phyloP scores from a whole-genome alignment of 2,329 filamentous ascomycete species.

The Neocatenulostroma microsporum region DNA sequence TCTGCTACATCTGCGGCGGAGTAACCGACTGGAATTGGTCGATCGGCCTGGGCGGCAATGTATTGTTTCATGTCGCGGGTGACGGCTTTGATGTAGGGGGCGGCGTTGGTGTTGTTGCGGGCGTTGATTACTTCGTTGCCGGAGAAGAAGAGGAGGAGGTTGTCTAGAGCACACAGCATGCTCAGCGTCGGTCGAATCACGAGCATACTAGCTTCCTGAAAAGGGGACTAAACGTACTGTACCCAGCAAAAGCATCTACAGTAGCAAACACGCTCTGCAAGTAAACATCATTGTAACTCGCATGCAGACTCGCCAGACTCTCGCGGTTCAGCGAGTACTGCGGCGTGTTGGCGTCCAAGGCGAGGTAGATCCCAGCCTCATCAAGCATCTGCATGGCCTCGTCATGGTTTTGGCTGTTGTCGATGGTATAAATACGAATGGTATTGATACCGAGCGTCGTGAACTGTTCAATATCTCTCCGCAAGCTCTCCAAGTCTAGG shows the following conservation, averaged over 20 bases:
- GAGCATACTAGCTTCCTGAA: neutral
- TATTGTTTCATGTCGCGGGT: constrained; percentile 76
- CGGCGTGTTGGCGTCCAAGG: constrained; percentile 83
- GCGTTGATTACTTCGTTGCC: constrained; percentile 69
- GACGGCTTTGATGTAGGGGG: constrained; percentile 63
- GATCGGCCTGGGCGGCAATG: constrained; percentile 60
- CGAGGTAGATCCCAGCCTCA: constrained; percentile 83
- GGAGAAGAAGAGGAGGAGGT: constrained; percentile 77
- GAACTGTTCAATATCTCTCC: constrained; percentile 72
- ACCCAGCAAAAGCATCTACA: constrained; percentile 73
- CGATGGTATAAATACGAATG: constrained; percentile 85
- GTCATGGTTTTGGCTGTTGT: constrained; percentile 74
- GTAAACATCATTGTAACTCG: constrained; percentile 80
- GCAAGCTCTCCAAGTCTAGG: constrained; percentile 60
- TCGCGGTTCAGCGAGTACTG: constrained; percentile 78
- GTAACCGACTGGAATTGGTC: constrained; percentile 70
- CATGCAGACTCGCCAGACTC: constrained; percentile 44
- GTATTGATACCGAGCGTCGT: constrained; percentile 73
- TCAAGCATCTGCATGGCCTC: constrained; percentile 74
- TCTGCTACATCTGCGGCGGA: constrained; percentile 75
- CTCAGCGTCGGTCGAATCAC: constrained; percentile 1
- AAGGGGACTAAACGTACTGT: constrained; percentile 33
- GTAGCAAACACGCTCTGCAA: constrained; percentile 81
- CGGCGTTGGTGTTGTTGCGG: constrained; percentile 52
- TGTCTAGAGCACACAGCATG: too few relatives aligned